Conservation (phyloP, 2,329 filamentous ascomycete species). For the Aspergillus sp. region DNA sequence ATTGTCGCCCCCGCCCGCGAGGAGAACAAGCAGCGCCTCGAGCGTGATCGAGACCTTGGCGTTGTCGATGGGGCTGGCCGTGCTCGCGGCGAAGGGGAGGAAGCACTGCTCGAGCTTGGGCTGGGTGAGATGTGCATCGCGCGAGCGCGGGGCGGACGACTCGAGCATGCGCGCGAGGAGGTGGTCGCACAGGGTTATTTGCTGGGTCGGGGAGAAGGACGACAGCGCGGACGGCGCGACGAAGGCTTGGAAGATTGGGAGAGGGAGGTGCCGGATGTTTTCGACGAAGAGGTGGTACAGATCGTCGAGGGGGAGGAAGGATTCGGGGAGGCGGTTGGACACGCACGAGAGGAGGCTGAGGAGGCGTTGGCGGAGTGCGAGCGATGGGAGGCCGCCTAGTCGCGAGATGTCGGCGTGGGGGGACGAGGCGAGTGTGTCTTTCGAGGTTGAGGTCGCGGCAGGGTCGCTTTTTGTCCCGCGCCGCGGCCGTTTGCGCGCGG, state of each 20-base stretch:
- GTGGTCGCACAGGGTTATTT: slow-evolving; percentile 45
- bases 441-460: slow-evolving; percentile 1
- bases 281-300: slow-evolving; percentile 38
- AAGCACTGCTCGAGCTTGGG: slow-evolving; percentile 50
- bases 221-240: slow-evolving; percentile 37
- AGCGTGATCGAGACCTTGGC: slow-evolving; percentile 61
- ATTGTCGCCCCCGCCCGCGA: slow-evolving; percentile 31
- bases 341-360: slow-evolving; percentile 34
- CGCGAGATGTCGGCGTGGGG: slow-evolving; percentile 15
- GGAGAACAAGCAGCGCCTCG: slow-evolving; percentile 53
- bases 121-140: slow-evolving; percentile 39
- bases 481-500: slow-evolving; percentile 24
- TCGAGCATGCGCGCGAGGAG: slow-evolving; percentile 44
- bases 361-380: slow-evolving; percentile 38
- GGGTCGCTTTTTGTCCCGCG: slow-evolving; percentile 13
- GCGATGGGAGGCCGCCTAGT: slow-evolving; percentile 30
- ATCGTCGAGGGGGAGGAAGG: slow-evolving; percentile 30
- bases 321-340: slow-evolving; percentile 23
- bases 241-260: slow-evolving; percentile 38
- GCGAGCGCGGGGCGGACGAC: slow-evolving; percentile 28
- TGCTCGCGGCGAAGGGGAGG: slow-evolving; percentile 56
- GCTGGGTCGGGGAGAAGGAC: slow-evolving; percentile 28
- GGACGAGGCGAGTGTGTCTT: slow-evolving; percentile 2
- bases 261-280: slow-evolving; percentile 36
- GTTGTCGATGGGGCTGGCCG: slow-evolving; percentile 55